These are phyloP conservation scores for Lepidium aucheri DNA, from an alignment of 345 rosid genomes.

Conservation along the genomic window DNA sequence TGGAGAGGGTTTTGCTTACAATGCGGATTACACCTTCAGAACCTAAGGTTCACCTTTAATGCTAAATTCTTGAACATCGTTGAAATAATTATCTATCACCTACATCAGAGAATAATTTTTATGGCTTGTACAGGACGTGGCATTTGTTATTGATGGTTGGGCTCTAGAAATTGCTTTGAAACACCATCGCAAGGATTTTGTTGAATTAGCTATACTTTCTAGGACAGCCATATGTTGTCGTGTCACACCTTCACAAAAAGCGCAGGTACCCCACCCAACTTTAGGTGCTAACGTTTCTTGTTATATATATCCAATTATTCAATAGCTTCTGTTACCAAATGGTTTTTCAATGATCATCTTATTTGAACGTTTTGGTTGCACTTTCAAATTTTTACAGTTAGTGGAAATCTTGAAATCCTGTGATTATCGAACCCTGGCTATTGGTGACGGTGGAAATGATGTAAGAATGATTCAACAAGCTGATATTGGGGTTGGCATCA, in stretches of 20 bases:
- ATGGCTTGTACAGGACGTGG: conserved; percentile 57
- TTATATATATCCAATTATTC: background rate
- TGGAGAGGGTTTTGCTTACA: conserved; percentile 94
- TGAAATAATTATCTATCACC: background rate
- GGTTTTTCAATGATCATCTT: background rate
- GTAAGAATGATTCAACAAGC: conserved; percentile 99
- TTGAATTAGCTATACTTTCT: conserved; percentile 85
- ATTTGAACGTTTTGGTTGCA: background rate
- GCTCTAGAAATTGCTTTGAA: conserved; percentile 92
- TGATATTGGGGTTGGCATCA: conserved; percentile 95
- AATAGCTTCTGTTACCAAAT: background rate
- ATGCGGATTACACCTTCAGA: conserved; percentile 89
- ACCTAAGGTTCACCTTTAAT: conserved; percentile 59
- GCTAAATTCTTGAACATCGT: conserved; percentile 15
- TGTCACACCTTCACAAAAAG: conserved; percentile 96
- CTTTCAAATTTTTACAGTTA: conserved; percentile 43
- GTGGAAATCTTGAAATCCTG: conserved; percentile 88
- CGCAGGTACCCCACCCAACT: conserved; percentile 50
- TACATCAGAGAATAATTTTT: background rate
- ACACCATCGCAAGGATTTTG: conserved; percentile 73
- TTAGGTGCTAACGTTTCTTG: background rate
- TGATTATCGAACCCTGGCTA: conserved; percentile 90
- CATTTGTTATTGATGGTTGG: conserved; percentile 97
- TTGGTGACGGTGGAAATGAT: conserved; percentile 99
- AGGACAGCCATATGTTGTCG: conserved; percentile 99